A percentile compares a stretch with the other conserved stretches of the same genome.
Evolutionary conservation across 768 basidiomycete genomes (phyloP).

Genomic region (Omphalotus guepiniiformis): DNA sequence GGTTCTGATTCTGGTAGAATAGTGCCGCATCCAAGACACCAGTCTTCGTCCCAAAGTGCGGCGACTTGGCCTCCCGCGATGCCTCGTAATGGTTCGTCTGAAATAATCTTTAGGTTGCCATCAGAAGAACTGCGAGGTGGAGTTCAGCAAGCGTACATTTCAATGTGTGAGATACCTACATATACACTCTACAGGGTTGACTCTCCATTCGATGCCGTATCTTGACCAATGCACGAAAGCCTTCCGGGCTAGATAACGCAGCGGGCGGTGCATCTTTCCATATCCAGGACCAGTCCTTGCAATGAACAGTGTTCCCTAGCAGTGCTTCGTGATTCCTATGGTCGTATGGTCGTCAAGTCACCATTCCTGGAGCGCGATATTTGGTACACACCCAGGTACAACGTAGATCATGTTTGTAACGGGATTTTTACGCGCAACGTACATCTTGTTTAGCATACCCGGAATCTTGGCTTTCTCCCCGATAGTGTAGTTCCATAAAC

Average conservation of each 20-base stretch:
- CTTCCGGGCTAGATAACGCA: slow-evolving; percentile 34
- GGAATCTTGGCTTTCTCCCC: slow-evolving; percentile 72
- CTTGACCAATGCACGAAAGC: slow-evolving; percentile 50
- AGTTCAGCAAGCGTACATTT: slow-evolving; percentile 4
- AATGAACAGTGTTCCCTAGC: slow-evolving; percentile 13
- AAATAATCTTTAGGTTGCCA: slow-evolving; percentile 39
- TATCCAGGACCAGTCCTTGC: slow-evolving; percentile 67
- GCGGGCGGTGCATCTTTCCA: slow-evolving; percentile 58
- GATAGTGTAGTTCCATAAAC: slow-evolving; percentile 82
- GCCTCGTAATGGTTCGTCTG: slow-evolving; percentile 58
- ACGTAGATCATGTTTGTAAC: slow-evolving; percentile 65
- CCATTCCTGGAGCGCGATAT: neutral
- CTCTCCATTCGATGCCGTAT: slow-evolving; percentile 67
- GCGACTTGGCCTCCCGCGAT: slow-evolving; percentile 81
- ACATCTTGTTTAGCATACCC: slow-evolving; percentile 60
- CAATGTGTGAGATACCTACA: slow-evolving; percentile 31
- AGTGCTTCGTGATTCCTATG: slow-evolving; percentile 60
- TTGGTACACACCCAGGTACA: slow-evolving; percentile 65
- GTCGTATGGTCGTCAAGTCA: neutral
- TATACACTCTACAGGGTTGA: slow-evolving; percentile 47
- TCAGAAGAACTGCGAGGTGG: slow-evolving; percentile 18
- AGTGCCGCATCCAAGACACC: slow-evolving; percentile 82
- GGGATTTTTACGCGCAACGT: slow-evolving; percentile 69
- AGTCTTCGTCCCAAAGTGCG: slow-evolving; percentile 64
- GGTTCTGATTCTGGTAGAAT: slow-evolving; percentile 37